Evolutionary conservation across 176 grass and related monocot genomes (phyloP).

Genomic region (Poa pratensis): DNA sequence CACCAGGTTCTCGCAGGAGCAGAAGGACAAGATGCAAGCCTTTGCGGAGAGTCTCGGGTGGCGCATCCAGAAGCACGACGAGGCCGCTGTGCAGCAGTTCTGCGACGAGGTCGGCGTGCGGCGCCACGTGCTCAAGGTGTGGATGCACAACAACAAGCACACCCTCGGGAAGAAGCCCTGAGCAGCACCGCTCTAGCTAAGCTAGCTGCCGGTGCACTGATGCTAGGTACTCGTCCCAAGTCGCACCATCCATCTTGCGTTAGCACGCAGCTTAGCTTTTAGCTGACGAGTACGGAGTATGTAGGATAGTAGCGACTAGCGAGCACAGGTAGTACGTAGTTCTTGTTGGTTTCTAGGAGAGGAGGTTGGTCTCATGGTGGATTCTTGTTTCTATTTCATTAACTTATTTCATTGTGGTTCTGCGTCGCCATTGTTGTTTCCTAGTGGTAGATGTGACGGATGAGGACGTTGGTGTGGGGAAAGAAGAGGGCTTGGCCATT

Average conservation of each 20-base stretch:
- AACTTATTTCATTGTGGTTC: conserved; percentile 33
- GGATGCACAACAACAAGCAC: conserved; percentile 99
- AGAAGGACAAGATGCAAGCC: conserved; percentile 94
- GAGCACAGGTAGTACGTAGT: background rate
- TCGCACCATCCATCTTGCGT: background rate
- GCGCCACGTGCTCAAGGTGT: conserved; percentile 93
- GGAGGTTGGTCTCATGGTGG: conserved; percentile 3
- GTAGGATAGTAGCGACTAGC: conserved; percentile 40
- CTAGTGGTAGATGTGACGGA: conserved; percentile 22
- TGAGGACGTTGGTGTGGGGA: conserved; percentile 48
- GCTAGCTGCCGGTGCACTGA: background rate
- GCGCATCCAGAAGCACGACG: conserved; percentile 98
- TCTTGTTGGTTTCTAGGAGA: conserved; percentile 43
- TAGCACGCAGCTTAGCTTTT: conserved; percentile 20
- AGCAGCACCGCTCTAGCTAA: background rate
- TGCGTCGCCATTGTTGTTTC: conserved; percentile 30
- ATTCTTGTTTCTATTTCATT: conserved; percentile 11
- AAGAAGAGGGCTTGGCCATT: conserved; percentile 49
- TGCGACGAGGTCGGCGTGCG: conserved; percentile 78
- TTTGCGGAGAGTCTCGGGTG: conserved; percentile 86
- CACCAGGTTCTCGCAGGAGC: conserved; percentile 90
- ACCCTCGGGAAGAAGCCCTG: conserved; percentile 87
- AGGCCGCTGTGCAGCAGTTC: conserved; percentile 92
- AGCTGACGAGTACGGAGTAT: conserved; percentile 9
- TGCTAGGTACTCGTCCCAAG: conserved; percentile 25